Conservation (phyloP, 257 asterid species). For the Nicotiana otophora region DNA sequence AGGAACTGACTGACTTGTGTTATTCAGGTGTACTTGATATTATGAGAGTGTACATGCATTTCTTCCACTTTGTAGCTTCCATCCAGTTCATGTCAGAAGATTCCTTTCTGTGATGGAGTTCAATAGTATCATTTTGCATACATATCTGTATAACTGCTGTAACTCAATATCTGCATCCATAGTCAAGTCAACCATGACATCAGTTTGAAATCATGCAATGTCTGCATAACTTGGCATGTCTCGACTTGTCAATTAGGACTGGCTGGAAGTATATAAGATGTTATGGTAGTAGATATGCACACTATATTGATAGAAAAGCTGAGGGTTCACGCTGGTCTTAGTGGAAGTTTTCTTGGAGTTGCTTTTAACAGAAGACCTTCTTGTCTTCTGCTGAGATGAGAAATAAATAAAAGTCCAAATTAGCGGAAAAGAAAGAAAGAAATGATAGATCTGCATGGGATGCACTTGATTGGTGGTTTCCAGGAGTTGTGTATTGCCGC, state of each 20-base stretch:
- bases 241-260: not conserved
- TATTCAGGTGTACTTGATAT: not conserved
- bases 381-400: not conserved
- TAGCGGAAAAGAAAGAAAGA: not conserved
- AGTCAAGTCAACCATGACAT: not conserved
- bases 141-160: not conserved
- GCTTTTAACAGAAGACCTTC: not conserved
- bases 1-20: not conserved
- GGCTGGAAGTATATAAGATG: not conserved
- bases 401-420: not conserved
- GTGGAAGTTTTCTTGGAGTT: not conserved
- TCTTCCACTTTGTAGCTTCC: not conserved
- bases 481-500: not conserved
- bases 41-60: not conserved
- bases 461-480: not conserved
- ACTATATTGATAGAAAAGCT: not conserved
- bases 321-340: conserved; percentile 4
- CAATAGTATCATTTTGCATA: not conserved
- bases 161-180: not conserved
- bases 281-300: not conserved
- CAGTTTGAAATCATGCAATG: not conserved
- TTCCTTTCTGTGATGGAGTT: not conserved
- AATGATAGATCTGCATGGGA: not conserved
- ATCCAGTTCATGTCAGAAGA: not conserved
- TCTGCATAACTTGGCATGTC: not conserved